Percentiles rank a stretch among this genome's conserved stretches.
phyloP scores from a whole-genome alignment of 768 basidiomycete species.

The Pholiota conissans region DNA sequence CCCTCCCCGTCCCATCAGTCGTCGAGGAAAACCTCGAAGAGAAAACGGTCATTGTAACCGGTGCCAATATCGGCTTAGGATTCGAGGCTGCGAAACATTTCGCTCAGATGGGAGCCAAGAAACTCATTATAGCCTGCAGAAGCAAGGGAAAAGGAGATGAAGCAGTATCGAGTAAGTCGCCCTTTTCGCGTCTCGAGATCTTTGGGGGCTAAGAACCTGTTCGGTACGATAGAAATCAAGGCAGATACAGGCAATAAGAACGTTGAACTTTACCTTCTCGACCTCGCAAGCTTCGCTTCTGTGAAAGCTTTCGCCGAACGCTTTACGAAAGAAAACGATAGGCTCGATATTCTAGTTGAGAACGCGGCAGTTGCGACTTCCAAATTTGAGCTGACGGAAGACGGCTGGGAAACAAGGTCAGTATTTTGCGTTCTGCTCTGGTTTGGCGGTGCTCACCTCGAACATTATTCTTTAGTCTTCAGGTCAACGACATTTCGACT shows the following conservation, averaged over 20 bases:
- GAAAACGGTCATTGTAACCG: slow-evolving; percentile 50
- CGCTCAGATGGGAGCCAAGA: slow-evolving; percentile 41
- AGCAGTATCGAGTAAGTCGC: slow-evolving; percentile 33
- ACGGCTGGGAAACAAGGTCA: slow-evolving; percentile 43
- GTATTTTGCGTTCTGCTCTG: slow-evolving; percentile 8
- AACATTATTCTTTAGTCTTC: slow-evolving; percentile 32
- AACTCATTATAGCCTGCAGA: slow-evolving; percentile 40
- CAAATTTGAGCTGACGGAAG: slow-evolving; percentile 19
- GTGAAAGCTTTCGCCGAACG: slow-evolving; percentile 38
- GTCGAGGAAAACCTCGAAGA: slow-evolving; percentile 35
- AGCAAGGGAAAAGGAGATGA: slow-evolving; percentile 33
- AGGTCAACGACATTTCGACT: slow-evolving; percentile 46
- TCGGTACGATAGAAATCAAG: slow-evolving; percentile 26
- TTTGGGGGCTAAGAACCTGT: background rate
- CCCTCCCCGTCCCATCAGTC: slow-evolving; percentile 25
- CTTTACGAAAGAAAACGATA: slow-evolving; percentile 30
- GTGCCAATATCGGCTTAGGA: slow-evolving; percentile 52
- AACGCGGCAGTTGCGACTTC: slow-evolving; percentile 16
- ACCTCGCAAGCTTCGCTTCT: slow-evolving; percentile 40
- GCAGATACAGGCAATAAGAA: slow-evolving; percentile 32
- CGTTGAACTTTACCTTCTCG: slow-evolving; percentile 40
- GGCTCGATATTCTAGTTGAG: slow-evolving; percentile 35
- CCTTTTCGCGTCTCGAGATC: background rate
- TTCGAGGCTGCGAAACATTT: slow-evolving; percentile 48
- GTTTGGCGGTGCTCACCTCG: background rate